These are phyloP conservation scores for Saccharomyces mikatae DNA, from an alignment of 805 yeast species.

Conservation along the genomic window DNA sequence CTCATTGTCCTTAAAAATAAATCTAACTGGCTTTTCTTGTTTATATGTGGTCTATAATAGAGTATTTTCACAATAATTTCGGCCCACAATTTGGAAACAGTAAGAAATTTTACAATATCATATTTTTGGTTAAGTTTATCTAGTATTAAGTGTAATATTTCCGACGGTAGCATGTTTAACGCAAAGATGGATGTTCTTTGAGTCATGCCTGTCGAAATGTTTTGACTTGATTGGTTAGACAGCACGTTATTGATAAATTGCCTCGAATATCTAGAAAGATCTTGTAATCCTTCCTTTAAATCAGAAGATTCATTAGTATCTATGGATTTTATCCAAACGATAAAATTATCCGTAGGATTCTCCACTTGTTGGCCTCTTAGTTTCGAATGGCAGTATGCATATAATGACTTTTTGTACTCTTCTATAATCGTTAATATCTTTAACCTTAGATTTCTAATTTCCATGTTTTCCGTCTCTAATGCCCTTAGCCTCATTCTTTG, in stretches of 20 bases:
- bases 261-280: slow-evolving; percentile 13
- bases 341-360: slow-evolving; percentile 23
- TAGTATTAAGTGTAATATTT: slow-evolving; percentile 56
- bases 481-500: slow-evolving; percentile 28
- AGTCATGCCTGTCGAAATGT: not conserved
- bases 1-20: slow-evolving; percentile 31
- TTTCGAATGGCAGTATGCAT: slow-evolving; percentile 15
- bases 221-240: slow-evolving; percentile 1
- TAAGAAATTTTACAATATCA: slow-evolving; percentile 52
- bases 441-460: slow-evolving; percentile 21
- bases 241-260: slow-evolving; percentile 7
- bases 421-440: slow-evolving; percentile 20
- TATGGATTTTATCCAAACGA: slow-evolving; percentile 17
- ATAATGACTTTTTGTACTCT: slow-evolving; percentile 22
- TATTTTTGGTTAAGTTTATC: slow-evolving; percentile 52
- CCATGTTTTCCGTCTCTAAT: slow-evolving; percentile 27
- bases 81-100: slow-evolving; percentile 79
- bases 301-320: slow-evolving; percentile 18
- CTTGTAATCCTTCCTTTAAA: slow-evolving; percentile 15
- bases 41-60: slow-evolving; percentile 80
- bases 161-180: slow-evolving; percentile 38
- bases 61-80: slow-evolving; percentile 66
- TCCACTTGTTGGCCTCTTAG: slow-evolving; percentile 9
- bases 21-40: slow-evolving; percentile 46
- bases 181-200: slow-evolving; percentile 16